Base-by-base conservation (phyloP, 306 rosid species). In the Rubus idaeus region DNA sequence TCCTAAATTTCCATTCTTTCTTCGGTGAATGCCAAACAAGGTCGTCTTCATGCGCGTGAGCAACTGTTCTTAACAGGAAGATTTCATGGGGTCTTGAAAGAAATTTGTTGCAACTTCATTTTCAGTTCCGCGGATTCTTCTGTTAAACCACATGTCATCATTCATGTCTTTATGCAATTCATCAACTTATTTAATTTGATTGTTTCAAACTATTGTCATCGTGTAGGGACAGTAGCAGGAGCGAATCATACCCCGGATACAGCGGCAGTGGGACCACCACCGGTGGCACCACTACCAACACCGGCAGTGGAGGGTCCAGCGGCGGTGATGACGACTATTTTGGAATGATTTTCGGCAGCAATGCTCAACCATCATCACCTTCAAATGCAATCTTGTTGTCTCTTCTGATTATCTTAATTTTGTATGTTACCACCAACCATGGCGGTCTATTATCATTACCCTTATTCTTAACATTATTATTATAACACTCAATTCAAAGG, bases 291-390 rank as follows among this genome's bases (percentile, higher is more conserved):
- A 83, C 83, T 75, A 81, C 78, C 72, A 68, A 67, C 82, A 80
- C 55, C 13, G 92, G 91, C 57, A 75, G 42, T 10, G 83, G 51
- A 40, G 84, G 82, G 3, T 80, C 90, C 68, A 47, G 76, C 76
- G 76, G 80, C 51, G 85, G 72, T 10, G 90, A 80, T 41, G 97
- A 86, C 0, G 94, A 89, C 87, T 88, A 79, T 79, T 92, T 92
- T 21, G 97, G 97, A 55, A 91, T 92, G 96, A 88, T 92, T 79
- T 91, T 96, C 65, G 87, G 83, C 53, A 88, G 86, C 49, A 78
- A 83, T 20, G 76, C 93, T 14, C 83, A 89, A 73, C 67, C 79
- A 37, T 23, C 75, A 8, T 76, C 81, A 35, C 70, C 88, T 63
- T 26, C 81, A 71, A 68, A 79, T 75, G 41, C 90, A 42, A 64